phyloP scores from a whole-genome alignment of 2,329 filamentous ascomycete genomes.

The Aureobasidium sp. region DNA sequence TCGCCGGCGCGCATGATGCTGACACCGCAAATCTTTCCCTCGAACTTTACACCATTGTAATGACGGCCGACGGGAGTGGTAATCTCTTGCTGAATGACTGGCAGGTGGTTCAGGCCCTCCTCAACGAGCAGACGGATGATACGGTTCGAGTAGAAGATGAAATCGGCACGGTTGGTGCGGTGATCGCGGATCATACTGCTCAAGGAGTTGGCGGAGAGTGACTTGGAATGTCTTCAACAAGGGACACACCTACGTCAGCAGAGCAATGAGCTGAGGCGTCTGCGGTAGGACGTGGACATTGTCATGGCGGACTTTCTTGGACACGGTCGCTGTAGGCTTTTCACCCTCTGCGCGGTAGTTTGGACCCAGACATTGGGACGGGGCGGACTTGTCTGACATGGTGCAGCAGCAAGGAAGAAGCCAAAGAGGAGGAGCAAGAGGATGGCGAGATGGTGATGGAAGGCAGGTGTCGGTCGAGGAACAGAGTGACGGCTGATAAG shows the following conservation, averaged over 20 bases:
- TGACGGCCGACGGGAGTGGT: slow-evolving; percentile 83
- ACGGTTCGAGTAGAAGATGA: slow-evolving; percentile 98
- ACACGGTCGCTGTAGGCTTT: slow-evolving; percentile 79
- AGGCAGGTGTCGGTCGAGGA: not conserved
- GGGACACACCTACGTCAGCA: slow-evolving; percentile 73
- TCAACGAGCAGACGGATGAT: slow-evolving; percentile 96
- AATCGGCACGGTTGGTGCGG: slow-evolving; percentile 83
- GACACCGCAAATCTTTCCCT: slow-evolving; percentile 97
- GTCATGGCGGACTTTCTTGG: slow-evolving; percentile 68
- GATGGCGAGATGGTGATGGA: not conserved
- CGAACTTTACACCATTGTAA: slow-evolving; percentile 88
- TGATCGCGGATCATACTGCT: slow-evolving; percentile 89
- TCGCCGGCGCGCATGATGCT: slow-evolving; percentile 98
- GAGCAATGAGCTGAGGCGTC: slow-evolving; percentile 92
- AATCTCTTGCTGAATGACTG: slow-evolving; percentile 79
- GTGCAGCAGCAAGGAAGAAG: not conserved
- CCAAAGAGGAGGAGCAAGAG: not conserved
- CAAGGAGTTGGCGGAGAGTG: slow-evolving; percentile 6
- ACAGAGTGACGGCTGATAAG: not conserved
- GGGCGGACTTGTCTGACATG: slow-evolving; percentile 19
- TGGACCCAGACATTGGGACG: slow-evolving; percentile 64
- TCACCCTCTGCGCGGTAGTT: slow-evolving; percentile 67
- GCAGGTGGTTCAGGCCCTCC: slow-evolving; percentile 93
- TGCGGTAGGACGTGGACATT: slow-evolving; percentile 88
- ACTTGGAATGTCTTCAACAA: not conserved